Conservation (phyloP, 2,329 filamentous ascomycete species). For the Ophioceras dolichostomum region DNA sequence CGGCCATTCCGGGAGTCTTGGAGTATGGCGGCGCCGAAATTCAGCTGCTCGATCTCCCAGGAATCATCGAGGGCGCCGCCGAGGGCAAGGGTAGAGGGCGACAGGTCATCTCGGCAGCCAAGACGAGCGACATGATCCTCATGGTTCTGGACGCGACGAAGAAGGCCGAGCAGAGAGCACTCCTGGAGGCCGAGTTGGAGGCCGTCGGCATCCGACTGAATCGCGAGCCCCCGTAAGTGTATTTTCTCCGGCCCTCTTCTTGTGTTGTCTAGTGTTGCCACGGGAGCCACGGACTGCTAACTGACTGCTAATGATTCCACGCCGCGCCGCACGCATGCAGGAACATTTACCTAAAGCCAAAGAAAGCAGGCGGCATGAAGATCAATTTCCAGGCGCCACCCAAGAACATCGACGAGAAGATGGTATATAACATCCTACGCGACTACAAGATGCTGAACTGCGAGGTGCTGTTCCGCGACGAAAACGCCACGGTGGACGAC, state of each 20-base stretch:
- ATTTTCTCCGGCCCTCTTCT: background rate
- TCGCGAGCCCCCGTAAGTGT: constrained; percentile 68
- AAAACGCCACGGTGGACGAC: constrained; percentile 91
- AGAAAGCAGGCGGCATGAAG: constrained; percentile 97
- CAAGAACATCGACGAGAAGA: constrained; percentile 90
- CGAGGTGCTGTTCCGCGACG: constrained; percentile 89
- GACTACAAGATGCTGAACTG: constrained; percentile 99
- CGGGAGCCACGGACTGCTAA: constrained; percentile 3
- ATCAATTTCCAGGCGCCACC: constrained; percentile 88
- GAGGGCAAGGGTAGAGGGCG: constrained; percentile 93
- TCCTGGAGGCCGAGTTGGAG: constrained; percentile 86
- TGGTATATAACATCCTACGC: constrained; percentile 92
- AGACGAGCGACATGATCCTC: constrained; percentile 93
- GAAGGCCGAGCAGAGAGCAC: constrained; percentile 78
- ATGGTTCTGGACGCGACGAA: constrained; percentile 98
- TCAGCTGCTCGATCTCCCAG: constrained; percentile 90
- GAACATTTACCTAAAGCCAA: constrained; percentile 94
- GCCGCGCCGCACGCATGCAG: no score
- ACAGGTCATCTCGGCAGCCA: constrained; percentile 94
- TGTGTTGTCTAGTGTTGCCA: background rate
- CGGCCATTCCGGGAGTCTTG: constrained; percentile 91
- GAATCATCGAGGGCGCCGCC: constrained; percentile 93
- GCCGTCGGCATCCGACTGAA: constrained; percentile 92
- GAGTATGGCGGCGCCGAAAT: constrained; percentile 98
- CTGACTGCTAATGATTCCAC: no score